Evolutionary conservation across 495 filamentous ascomycete genomes (phyloP).

Genomic region (Podospora australis): DNA sequence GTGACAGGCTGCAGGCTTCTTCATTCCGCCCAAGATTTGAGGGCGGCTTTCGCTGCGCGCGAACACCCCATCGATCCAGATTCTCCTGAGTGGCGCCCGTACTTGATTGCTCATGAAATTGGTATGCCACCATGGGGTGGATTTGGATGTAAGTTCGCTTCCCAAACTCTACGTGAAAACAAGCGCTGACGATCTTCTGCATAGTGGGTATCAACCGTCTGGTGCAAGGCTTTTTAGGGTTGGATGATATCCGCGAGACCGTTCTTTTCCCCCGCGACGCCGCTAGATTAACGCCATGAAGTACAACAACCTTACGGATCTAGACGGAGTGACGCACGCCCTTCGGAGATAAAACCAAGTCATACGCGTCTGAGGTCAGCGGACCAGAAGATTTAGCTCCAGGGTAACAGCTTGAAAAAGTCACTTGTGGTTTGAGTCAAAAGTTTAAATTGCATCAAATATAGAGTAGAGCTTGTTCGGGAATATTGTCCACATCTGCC

Average conservation of each 20-base stretch:
- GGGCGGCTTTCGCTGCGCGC: background rate
- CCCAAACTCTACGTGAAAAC: too few species aligned
- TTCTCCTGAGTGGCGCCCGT: background rate
- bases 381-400: too few species aligned
- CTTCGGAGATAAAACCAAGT: too few species aligned
- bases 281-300: background rate
- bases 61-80: background rate
- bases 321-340: too few species aligned
- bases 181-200: too few species aligned
- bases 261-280: background rate
- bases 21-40: background rate
- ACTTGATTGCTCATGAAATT: background rate
- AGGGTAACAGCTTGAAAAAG: too few species aligned
- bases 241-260: background rate
- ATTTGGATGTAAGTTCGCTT: background rate
- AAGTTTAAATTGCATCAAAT: too few species aligned
- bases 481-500: too few species aligned
- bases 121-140: background rate
- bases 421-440: too few species aligned
- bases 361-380: too few species aligned
- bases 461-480: too few species aligned
- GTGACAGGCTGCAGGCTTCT: background rate
- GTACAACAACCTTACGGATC: too few species aligned
- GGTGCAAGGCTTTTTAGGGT: background rate
- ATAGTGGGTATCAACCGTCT: background rate